These are phyloP conservation scores for Cyberlindnera xishuangbannaensis DNA, from an alignment of 805 yeast species.

Conservation along the genomic window DNA sequence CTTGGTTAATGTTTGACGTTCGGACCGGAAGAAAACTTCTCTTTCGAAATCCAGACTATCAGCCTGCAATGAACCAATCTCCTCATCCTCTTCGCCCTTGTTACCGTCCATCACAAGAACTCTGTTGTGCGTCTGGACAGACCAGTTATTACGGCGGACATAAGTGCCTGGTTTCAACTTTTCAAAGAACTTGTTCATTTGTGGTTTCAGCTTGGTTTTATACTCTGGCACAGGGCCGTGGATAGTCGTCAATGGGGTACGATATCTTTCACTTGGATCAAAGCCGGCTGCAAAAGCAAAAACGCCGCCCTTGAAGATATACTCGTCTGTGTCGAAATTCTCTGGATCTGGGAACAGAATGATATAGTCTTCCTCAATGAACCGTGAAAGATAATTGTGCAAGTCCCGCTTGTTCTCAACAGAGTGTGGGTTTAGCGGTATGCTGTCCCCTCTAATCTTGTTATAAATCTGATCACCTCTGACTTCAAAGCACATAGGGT, in stretches of 20 bases:
- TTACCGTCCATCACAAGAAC: conserved; percentile 44
- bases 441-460: conserved; percentile 21
- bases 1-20: conserved; percentile 52
- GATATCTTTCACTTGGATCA: conserved; percentile 49
- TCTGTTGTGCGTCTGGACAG: conserved; percentile 54
- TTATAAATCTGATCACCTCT: conserved; percentile 20
- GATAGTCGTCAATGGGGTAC: conserved; percentile 50
- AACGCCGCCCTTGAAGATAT: conserved; percentile 48
- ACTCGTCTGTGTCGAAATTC: conserved; percentile 43
- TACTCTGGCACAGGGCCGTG: conserved; percentile 75
- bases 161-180: conserved; percentile 46
- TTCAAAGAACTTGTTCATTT: conserved; percentile 65
- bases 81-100: conserved; percentile 27
- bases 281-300: conserved; percentile 72
- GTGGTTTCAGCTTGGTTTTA: conserved; percentile 42
- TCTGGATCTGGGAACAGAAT: conserved; percentile 39
- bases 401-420: conserved; percentile 18
- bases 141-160: conserved; percentile 66
- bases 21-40: conserved; percentile 51
- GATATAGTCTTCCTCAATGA: conserved; percentile 37
- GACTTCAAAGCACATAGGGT: conserved; percentile 23
- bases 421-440: conserved; percentile 22
- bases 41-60: conserved; percentile 30
- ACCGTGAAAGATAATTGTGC: conserved; percentile 15
- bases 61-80: conserved; percentile 29